These are phyloP conservation scores for Hypsizygus marmoreus DNA, from an alignment of 768 basidiomycete genomes.

Conservation along the genomic window DNA sequence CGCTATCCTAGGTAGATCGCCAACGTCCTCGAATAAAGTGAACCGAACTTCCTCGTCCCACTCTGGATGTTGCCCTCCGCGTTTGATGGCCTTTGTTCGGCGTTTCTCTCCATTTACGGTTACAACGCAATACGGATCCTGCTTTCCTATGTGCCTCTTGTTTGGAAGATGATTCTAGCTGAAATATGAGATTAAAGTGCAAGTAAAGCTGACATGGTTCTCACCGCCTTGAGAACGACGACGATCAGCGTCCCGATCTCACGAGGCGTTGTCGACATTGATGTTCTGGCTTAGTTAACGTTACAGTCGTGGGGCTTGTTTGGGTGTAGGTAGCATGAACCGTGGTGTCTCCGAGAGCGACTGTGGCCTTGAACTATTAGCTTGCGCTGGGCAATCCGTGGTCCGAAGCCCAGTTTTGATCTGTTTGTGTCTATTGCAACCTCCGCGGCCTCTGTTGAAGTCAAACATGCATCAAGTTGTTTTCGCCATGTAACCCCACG, in stretches of 20 bases:
- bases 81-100: slow-evolving; percentile 90
- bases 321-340: slow-evolving; percentile 13
- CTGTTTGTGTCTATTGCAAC: too few relatives aligned
- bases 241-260: slow-evolving; percentile 93
- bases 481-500: too few relatives aligned
- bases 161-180: slow-evolving; percentile 84
- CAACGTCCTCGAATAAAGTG: slow-evolving; percentile 76
- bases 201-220: slow-evolving; percentile 31
- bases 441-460: background rate
- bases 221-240: slow-evolving; percentile 91
- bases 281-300: slow-evolving; percentile 9
- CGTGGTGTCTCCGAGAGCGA: background rate
- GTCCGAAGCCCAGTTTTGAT: too few relatives aligned
- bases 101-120: slow-evolving; percentile 79
- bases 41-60: slow-evolving; percentile 99
- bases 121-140: slow-evolving; percentile 92
- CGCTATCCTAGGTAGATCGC: slow-evolving; percentile 47
- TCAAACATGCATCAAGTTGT: background rate
- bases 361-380: slow-evolving; percentile 2
- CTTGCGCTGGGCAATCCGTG: too few relatives aligned
- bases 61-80: slow-evolving; percentile 97
- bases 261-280: slow-evolving; percentile 62
- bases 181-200: slow-evolving; percentile 20
- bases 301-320: background rate
- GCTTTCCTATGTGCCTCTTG: slow-evolving; percentile 92